A percentile compares a stretch with the other conserved stretches of the same genome.
These are phyloP conservation scores for Leonotis leonurus DNA, from an alignment of 257 asterid species.

Conservation along the genomic window DNA sequence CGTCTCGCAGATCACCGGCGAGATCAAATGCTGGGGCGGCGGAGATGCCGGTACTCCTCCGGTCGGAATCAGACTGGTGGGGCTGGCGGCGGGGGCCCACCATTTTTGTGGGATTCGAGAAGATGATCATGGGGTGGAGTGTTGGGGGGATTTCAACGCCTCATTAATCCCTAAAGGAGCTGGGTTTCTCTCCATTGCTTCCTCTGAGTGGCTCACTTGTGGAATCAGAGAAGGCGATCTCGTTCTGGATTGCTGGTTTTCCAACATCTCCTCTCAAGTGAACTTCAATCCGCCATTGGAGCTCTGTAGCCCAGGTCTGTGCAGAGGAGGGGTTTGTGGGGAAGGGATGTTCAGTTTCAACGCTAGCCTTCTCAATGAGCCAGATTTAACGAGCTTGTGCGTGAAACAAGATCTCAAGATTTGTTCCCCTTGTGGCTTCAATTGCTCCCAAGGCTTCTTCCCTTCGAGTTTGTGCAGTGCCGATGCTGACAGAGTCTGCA, in stretches of 20 bases:
- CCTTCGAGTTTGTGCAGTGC: slow-evolving; percentile 64
- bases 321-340: slow-evolving; percentile 50
- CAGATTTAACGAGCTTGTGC: slow-evolving; percentile 79
- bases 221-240: slow-evolving; percentile 83
- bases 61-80: slow-evolving; percentile 45
- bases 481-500: slow-evolving; percentile 79
- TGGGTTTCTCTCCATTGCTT: slow-evolving; percentile 78
- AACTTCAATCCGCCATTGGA: slow-evolving; percentile 83
- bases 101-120: slow-evolving; percentile 90
- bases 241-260: slow-evolving; percentile 85
- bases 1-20: slow-evolving; percentile 41
- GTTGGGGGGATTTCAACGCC: slow-evolving; percentile 81
- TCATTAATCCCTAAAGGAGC: slow-evolving; percentile 66
- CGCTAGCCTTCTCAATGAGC: slow-evolving; percentile 80
- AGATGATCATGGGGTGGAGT: slow-evolving; percentile 67
- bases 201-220: slow-evolving; percentile 64
- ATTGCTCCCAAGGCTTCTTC: slow-evolving; percentile 70
- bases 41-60: slow-evolving; percentile 27
- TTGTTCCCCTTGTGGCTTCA: slow-evolving; percentile 75
- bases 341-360: slow-evolving; percentile 70
- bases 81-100: slow-evolving; percentile 56
- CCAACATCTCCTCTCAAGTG: slow-evolving; percentile 28
- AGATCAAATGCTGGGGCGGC: slow-evolving; percentile 74
- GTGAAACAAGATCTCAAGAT: slow-evolving; percentile 66
- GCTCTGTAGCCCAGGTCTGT: slow-evolving; percentile 89